Evolutionary conservation across 1,284 basidiomycete genomes (phyloP), one percentile per base, ranked within the genome.

Genomic region (Mycena citricolor): DNA sequence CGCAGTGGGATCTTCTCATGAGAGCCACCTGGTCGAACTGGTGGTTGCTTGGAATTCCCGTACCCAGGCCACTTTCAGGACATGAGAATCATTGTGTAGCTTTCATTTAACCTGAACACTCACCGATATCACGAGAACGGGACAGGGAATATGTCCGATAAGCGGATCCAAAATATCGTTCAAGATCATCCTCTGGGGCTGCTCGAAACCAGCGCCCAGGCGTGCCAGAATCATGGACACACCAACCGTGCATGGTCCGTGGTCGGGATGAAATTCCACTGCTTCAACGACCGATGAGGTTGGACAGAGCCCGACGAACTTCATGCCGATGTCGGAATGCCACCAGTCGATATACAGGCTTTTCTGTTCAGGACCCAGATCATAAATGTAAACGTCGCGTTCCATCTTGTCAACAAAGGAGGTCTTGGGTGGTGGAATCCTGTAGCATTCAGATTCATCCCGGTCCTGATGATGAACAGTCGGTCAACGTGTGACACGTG

Each of bases 11-110:
- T 11, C 5, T 17, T 17, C 17, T 42, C 22, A 16, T 19, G 30
- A 16, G 30, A 21, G 6, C 36, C 36, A 2, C 14, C 6, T 6
- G 10, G 14, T 16, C 28, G 23, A 17, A 24, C 5, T 8, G 29
- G n/a, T 0, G 33, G 22, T 21, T 39, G 23, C 3, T 31, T 6
- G 5, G 39, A 8, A 5, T 23, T 16, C 5, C 31, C 12, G 25
- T 48, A 48, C 2, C 46, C 46, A 10, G 46, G 46, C 39, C 40
- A 48, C 46, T 48, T 8, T 12, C 13, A 12, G 16, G 14, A 11
- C 10, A 10, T 13, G 28, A 20, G 25, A 1, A 25, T 12, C 1
- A 20, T 10, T 8, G n/a, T n/a, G n/a, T 11, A 43, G n/a, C 20
- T 12, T 10, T 17, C 11, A 10, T 5, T 8, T n/a, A 17, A 11